These are phyloP conservation scores for Mycotypha africana DNA, from an alignment of 371 early-diverging fungal genomes.

Conservation along the genomic window DNA sequence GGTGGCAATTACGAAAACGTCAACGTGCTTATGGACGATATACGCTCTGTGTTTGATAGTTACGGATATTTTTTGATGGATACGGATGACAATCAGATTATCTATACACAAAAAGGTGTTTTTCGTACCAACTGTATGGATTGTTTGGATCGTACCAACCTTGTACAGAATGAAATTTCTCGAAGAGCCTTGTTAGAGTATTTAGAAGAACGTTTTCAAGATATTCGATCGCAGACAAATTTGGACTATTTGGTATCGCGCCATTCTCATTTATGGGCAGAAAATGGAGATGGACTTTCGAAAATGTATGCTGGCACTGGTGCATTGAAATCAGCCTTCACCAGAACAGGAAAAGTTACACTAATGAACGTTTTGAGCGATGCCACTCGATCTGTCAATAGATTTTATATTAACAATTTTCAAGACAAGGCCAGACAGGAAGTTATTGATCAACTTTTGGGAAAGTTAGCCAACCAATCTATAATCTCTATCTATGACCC, in stretches of 20 bases:
- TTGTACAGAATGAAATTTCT: conserved; percentile 64
- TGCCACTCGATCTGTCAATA: conserved; percentile 86
- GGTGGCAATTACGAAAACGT: conserved; percentile 80
- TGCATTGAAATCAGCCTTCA: conserved; percentile 91
- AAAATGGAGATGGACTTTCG: conserved; percentile 93
- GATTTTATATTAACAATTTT: conserved; percentile 92
- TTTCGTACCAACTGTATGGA: conserved; percentile 97
- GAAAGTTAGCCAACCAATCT: conserved; percentile 52
- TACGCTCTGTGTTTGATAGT: conserved; percentile 39
- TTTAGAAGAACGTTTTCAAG: conserved; percentile 17
- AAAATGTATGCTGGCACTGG: conserved; percentile 98
- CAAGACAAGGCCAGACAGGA: conserved; percentile 88
- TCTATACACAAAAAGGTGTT: conserved; percentile 72
- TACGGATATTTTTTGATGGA: conserved; percentile 71
- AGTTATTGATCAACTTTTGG: conserved; percentile 82
- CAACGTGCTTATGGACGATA: conserved; percentile 39
- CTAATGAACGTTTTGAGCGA: conserved; percentile 84
- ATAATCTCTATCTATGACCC: conserved; percentile 57
- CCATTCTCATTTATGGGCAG: conserved; percentile 85
- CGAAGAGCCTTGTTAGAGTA: conserved; percentile 29
- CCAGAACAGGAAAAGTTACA: conserved; percentile 86
- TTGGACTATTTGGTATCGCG: conserved; percentile 25
- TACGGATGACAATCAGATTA: conserved; percentile 43
- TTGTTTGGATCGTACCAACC: conserved; percentile 88
- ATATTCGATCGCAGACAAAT: conserved; percentile 3